Evolutionary conservation across 2,329 filamentous ascomycete species (phyloP), one percentile per base, ranked within the genome.

Genomic region (Microsporum ferrugineum): DNA sequence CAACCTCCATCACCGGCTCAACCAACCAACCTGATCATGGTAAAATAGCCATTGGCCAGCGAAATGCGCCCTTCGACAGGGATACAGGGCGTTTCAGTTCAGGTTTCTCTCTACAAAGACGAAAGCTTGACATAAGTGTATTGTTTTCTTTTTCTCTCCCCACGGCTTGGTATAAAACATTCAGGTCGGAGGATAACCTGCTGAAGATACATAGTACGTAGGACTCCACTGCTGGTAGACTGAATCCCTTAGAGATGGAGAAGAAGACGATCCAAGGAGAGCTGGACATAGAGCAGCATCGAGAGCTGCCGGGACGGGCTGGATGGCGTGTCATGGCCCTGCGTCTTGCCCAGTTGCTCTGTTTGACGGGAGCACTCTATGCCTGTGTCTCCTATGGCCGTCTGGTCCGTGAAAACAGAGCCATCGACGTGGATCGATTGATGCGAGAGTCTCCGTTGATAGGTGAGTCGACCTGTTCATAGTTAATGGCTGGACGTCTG

Each of bases 301-400:
- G 14, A 55, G 17, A 23, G 17, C 17, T 23, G 17, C 17, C 17
- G 17, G 17, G 51, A 55, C 51, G 33, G 4, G 14, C 23, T 34
- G 23, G 27, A 34, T 58, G 56, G 36, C 36, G 56, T 8, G 23
- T 29, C 36, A 6, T 58, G 38, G 38, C 56, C 5, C 23, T 36
- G 12, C 51, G 51, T 29, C 51, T 55, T 36, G 51, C 33, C 12
- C 51, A 55, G 51, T 17, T 23, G 14, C 12, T 55, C 29, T 36
- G 51, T 17, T 55, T 55, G 51, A 23, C 51, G 5, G 51, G 51
- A 2, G 51, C 51, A 17, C 51, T 55, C 1, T 55, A 34, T 23
- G 51, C 51, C 12, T 55, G 51, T n/a, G n/a, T 55, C 51, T 55
- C 31, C 2, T 58, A 45, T 43, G 36, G 56, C 36, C 56, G 56